Percentiles rank a stretch among this genome's conserved stretches.
Evolutionary conservation across 2,329 filamentous ascomycete genomes (phyloP).

Genomic region (Calcarisporium arbuscula): DNA sequence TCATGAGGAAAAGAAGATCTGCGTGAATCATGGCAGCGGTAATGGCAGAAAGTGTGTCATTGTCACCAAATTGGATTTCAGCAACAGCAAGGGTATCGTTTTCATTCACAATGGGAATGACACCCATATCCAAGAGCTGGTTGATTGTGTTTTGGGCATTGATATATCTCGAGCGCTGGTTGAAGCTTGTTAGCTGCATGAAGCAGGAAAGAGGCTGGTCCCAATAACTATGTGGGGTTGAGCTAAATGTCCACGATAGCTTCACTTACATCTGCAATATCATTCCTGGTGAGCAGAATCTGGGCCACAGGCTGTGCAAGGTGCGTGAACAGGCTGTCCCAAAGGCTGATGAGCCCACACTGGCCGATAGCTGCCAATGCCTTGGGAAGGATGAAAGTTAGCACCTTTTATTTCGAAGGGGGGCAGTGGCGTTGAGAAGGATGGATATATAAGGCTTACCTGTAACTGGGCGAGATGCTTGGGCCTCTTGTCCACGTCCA

Average conservation of each 20-base stretch:
- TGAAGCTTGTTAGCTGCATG: constrained; percentile 10
- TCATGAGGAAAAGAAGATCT: constrained; percentile 97
- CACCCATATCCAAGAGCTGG: constrained; percentile 86
- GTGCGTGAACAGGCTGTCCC: constrained; percentile 88
- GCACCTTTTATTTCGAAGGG: background rate
- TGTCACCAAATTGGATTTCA: constrained; percentile 99
- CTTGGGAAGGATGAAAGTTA: constrained; percentile 27
- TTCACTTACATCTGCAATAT: constrained; percentile 78
- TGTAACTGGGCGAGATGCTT: constrained; percentile 88
- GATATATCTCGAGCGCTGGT: constrained; percentile 78
- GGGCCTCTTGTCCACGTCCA: constrained; percentile 81
- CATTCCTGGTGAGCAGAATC: constrained; percentile 87
- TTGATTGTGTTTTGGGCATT: constrained; percentile 95
- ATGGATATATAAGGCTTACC: constrained; percentile 31
- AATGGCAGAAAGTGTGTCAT: constrained; percentile 94
- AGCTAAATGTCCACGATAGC: background rate
- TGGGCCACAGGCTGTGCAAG: constrained; percentile 88
- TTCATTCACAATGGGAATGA: constrained; percentile 97
- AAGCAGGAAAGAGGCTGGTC: background rate
- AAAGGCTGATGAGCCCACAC: constrained; percentile 88
- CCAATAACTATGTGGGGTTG: background rate
- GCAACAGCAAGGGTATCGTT: constrained; percentile 95
- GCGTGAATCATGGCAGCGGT: constrained; percentile 96
- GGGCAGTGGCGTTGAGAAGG: background rate
- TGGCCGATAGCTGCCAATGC: constrained; percentile 94